Evolutionary conservation across 768 basidiomycete genomes (phyloP).

Genomic region (Naematelia encephala): DNA sequence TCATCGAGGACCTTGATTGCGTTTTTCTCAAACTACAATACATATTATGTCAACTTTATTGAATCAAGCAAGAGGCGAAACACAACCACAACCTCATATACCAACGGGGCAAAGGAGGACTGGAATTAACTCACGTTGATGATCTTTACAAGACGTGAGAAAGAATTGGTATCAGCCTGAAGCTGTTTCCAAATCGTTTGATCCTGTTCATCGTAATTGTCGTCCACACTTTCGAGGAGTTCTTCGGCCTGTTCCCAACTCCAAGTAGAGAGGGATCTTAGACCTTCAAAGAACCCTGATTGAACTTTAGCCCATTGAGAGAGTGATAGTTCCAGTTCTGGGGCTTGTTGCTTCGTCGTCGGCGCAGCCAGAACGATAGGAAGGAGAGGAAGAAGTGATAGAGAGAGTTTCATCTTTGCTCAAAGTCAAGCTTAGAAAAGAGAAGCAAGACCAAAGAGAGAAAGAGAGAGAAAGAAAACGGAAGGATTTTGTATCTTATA

Average conservation of each 20-base stretch:
- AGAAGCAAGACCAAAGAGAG: not conserved
- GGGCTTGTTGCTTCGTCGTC: not conserved
- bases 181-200: conserved; percentile 49
- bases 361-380: conserved; percentile 21
- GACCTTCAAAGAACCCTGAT: conserved; percentile 24
- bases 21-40: conserved; percentile 31
- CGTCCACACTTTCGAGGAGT: conserved; percentile 23
- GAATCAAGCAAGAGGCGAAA: not conserved
- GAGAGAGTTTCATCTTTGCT: not conserved
- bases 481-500: too few relatives aligned
- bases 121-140: conserved; percentile 36
- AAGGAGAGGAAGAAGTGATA: conserved; percentile 16
- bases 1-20: conserved; percentile 45
- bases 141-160: conserved; percentile 45
- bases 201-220: conserved; percentile 24
- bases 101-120: not conserved
- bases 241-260: conserved; percentile 34
- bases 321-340: conserved; percentile 29
- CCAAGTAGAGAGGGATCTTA: conserved; percentile 30
- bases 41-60: too few relatives aligned
- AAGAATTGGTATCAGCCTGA: conserved; percentile 42
- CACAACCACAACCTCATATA: too few relatives aligned
- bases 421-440: not conserved
- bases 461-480: not conserved
- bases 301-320: conserved; percentile 38